Evolutionary conservation across 2,329 filamentous ascomycete species (phyloP).

Genomic region (Colletotrichum brevisporum): DNA sequence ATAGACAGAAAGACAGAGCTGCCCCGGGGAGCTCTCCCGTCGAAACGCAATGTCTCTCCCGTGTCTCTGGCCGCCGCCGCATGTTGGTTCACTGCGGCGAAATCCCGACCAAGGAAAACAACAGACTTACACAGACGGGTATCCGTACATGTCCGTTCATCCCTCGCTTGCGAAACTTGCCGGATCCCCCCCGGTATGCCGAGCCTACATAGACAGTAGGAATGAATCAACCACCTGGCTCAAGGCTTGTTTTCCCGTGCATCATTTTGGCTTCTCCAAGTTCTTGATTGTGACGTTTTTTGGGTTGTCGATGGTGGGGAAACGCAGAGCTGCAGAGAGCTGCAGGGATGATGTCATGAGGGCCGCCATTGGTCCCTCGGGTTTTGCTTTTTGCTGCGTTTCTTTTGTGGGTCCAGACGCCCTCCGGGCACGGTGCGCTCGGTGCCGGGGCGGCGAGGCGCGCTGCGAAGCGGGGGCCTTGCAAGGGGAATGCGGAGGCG

Average conservation of each 20-base stretch:
- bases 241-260: conserved; percentile 28
- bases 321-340: not conserved
- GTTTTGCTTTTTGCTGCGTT: conserved; percentile 19
- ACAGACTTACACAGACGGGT: not conserved
- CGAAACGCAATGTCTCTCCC: conserved; percentile 23
- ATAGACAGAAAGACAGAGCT: not conserved
- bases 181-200: not conserved
- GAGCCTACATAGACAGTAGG: not conserved
- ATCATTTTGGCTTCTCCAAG: not conserved
- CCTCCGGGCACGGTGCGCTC: conserved; percentile 29
- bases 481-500: conserved; percentile 30
- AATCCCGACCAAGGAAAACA: conserved; percentile 7
- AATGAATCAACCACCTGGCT: not conserved
- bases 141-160: not conserved
- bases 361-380: not conserved
- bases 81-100: conserved; percentile 4
- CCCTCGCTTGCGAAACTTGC: not conserved
- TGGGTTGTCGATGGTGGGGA: not conserved
- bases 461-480: not conserved
- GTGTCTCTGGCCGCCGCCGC: conserved; percentile 4
- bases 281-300: not conserved
- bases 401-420: conserved; percentile 13
- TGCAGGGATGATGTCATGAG: conserved; percentile 33
- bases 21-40: not conserved
- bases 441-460: conserved; percentile 12